Conservation (phyloP, 139 green algal genomes). For the Chlamydomonas eustigma region DNA sequence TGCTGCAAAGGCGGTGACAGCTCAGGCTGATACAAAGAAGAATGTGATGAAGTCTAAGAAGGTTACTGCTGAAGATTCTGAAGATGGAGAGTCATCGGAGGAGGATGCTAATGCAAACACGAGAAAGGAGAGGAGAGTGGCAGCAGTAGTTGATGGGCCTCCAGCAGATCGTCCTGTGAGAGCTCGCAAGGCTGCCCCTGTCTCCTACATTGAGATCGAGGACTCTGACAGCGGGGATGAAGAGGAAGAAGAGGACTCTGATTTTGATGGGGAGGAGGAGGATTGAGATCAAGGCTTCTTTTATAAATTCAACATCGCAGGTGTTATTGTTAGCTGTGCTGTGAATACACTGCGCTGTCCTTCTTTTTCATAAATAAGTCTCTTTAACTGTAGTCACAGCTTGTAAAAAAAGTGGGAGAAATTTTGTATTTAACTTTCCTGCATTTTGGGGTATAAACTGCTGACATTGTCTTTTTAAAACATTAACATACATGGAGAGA, state of each 20-base stretch:
- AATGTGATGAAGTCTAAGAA: not conserved
- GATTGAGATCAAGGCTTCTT: too few species aligned
- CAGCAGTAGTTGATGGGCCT: not conserved
- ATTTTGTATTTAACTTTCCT: too few species aligned
- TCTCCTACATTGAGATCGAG: constrained; percentile 17
- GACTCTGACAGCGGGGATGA: constrained; percentile 15
- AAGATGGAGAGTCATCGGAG: constrained; percentile 1
- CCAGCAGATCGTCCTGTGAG: not conserved
- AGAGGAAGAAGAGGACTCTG: not conserved
- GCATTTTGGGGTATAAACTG: too few species aligned
- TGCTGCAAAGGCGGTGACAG: not conserved
- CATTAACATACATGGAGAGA: too few species aligned
- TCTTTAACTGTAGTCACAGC: too few species aligned
- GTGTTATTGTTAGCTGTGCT: too few species aligned
- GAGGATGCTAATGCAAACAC: not conserved
- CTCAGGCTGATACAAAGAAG: constrained; percentile 9
- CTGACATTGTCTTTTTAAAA: too few species aligned
- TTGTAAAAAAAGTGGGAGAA: too few species aligned
- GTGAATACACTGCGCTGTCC: too few species aligned
- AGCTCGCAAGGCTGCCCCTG: not conserved
- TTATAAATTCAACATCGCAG: too few species aligned
- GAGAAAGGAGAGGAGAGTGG: too few species aligned
- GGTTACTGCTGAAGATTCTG: not conserved
- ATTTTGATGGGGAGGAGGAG: constrained; percentile 13
- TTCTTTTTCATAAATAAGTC: too few species aligned